A percentile compares a stretch with the other conserved stretches of the same genome.
Conservation (phyloP, 768 basidiomycete genomes). For the Phanerochaete sordida region DNA sequence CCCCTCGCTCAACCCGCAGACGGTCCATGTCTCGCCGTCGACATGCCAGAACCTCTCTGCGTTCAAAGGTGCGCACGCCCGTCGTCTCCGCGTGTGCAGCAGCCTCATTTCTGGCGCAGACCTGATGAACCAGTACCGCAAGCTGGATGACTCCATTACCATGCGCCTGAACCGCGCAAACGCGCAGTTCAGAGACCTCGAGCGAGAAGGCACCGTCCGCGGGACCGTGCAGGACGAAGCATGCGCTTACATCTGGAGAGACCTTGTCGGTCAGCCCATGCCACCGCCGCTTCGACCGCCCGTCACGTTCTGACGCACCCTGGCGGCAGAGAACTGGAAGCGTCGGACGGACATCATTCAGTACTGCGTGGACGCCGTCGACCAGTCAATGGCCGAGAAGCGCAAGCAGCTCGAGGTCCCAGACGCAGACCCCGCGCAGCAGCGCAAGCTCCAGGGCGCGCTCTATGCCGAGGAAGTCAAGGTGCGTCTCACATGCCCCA, state of each 20-base stretch:
- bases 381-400: constrained; percentile 58
- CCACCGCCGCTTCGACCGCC: constrained; percentile 34
- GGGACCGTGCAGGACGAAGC: constrained; percentile 68
- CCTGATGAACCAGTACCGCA: constrained; percentile 77
- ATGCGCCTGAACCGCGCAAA: constrained; percentile 80
- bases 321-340: constrained; percentile 51
- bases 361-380: constrained; percentile 72
- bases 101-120: constrained; percentile 41
- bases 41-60: constrained; percentile 74
- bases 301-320: background rate
- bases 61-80: constrained; percentile 59
- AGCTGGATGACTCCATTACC: constrained; percentile 73
- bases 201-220: constrained; percentile 43
- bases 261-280: constrained; percentile 62
- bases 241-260: constrained; percentile 73
- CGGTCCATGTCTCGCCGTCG: constrained; percentile 67
- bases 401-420: constrained; percentile 39
- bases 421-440: constrained; percentile 38
- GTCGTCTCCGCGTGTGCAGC: background rate
- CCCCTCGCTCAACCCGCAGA: constrained; percentile 53
- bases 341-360: constrained; percentile 68
- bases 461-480: constrained; percentile 69
- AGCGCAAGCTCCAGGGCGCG: constrained; percentile 50
- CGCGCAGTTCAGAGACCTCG: constrained; percentile 71
- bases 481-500: constrained; percentile 36